A percentile compares a stretch with the other conserved stretches of the same genome.
phyloP scores from a whole-genome alignment of 305 asterid species.

The Fraxinus dipetala region DNA sequence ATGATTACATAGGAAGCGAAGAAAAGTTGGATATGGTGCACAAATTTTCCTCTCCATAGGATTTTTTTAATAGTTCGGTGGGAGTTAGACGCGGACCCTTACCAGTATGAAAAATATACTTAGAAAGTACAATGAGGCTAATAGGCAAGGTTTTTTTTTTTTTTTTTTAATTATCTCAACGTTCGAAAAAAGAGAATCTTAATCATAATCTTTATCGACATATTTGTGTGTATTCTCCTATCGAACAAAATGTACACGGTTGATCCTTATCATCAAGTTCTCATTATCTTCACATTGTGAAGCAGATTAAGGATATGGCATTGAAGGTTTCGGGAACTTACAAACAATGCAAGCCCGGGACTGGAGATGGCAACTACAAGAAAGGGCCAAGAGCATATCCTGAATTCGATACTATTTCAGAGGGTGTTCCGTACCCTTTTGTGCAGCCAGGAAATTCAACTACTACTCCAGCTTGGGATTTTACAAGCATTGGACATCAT shows the following conservation, averaged over 20 bases:
- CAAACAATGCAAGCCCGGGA: slow-evolving; percentile 57
- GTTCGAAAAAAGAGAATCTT: not conserved
- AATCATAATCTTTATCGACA: not conserved
- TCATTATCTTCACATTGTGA: not conserved
- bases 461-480: slow-evolving; percentile 91
- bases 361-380: slow-evolving; percentile 46
- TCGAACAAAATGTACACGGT: not conserved
- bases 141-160: not conserved
- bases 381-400: slow-evolving; percentile 61
- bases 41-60: not conserved
- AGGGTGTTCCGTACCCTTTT: slow-evolving; percentile 56
- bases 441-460: slow-evolving; percentile 69
- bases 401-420: slow-evolving; percentile 63
- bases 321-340: slow-evolving; percentile 69
- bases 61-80: not conserved
- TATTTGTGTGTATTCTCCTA: not conserved
- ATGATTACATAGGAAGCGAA: slow-evolving; percentile 24
- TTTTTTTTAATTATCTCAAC: not conserved
- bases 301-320: slow-evolving; percentile 87
- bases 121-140: not conserved
- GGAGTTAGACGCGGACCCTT: not conserved
- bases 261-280: not conserved
- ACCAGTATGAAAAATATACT: not conserved
- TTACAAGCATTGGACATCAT: slow-evolving; percentile 40
- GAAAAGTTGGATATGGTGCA: not conserved